A percentile compares a stretch with the other conserved stretches of the same genome.
phyloP scores from a whole-genome alignment of 78 protist species.

The Pigoraptor vietnamica region DNA sequence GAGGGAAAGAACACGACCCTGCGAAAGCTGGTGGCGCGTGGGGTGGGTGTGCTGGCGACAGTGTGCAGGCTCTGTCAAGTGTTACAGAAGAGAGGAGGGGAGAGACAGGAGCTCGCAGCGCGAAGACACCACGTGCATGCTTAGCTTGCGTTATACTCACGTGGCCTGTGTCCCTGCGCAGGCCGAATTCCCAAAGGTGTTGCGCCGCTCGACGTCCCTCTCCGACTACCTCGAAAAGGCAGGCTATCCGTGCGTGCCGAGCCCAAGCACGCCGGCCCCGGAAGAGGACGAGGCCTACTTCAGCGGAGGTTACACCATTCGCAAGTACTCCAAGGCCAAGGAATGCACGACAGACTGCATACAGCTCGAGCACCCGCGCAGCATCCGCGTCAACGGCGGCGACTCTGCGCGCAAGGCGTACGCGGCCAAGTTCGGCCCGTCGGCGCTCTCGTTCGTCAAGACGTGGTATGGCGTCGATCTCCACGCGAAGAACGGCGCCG shows the following conservation, averaged over 20 bases:
- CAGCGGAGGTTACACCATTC: not conserved
- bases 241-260: not conserved
- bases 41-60: not conserved
- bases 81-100: no score
- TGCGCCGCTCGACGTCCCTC: not conserved
- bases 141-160: no score
- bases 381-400: not conserved
- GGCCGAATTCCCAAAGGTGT: not conserved
- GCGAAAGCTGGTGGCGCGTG: not conserved
- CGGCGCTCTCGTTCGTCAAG: not conserved
- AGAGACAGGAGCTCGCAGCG: no score
- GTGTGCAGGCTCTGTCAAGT: no score
- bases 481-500: not conserved
- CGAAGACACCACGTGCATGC: no score
- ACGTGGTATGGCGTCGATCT: not conserved
- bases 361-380: not conserved
- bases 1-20: not conserved
- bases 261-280: not conserved
- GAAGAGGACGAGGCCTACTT: not conserved
- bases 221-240: not conserved
- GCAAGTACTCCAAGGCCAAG: not conserved
- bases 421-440: not conserved
- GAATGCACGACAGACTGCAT: not conserved
- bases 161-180: no score
- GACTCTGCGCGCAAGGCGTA: not conserved